Percentiles rank a stretch among this genome's conserved stretches.
Conservation (phyloP, 2,329 filamentous ascomycete species). For the Aspergillus novoparasiticus region DNA sequence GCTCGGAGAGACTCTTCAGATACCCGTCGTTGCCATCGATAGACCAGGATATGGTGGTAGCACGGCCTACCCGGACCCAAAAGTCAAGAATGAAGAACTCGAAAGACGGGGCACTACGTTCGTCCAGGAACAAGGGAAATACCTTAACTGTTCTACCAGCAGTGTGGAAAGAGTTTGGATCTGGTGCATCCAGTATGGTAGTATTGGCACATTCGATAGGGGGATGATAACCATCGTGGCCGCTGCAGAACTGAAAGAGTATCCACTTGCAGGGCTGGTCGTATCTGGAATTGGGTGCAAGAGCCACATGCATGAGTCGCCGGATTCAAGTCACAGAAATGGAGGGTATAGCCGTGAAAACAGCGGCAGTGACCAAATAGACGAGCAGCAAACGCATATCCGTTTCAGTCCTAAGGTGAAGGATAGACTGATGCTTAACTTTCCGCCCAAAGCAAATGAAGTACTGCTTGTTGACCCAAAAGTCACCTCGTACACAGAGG, state of each 20-base stretch:
- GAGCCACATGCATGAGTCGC: background rate
- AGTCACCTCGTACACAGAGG: background rate
- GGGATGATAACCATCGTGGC: conserved; percentile 14
- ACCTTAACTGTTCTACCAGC: conserved; percentile 8
- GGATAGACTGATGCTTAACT: conserved; percentile 10
- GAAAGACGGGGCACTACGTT: background rate
- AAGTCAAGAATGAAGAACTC: background rate
- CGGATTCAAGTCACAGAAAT: background rate
- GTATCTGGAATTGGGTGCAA: conserved; percentile 15
- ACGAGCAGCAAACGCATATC: background rate
- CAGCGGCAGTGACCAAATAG: background rate
- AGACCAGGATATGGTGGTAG: conserved; percentile 13
- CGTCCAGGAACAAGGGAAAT: conserved; percentile 12
- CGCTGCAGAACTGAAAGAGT: conserved; percentile 6
- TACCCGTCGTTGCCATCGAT: conserved; percentile 12
- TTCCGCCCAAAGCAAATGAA: background rate
- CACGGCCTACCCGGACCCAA: background rate
- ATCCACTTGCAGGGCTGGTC: conserved; percentile 14
- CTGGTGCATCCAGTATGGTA: conserved; percentile 10
- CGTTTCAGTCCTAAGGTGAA: conserved; percentile 8
- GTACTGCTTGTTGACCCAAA: background rate
- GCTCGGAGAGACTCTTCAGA: background rate
- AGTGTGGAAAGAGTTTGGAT: conserved; percentile 14
- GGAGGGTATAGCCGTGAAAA: background rate
- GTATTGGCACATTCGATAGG: conserved; percentile 15